A percentile compares a stretch with the other conserved stretches of the same genome.
These are phyloP conservation scores for Phytopythium chamaehyphon DNA, from an alignment of 352 stramenopile genomes.

Conservation along the genomic window DNA sequence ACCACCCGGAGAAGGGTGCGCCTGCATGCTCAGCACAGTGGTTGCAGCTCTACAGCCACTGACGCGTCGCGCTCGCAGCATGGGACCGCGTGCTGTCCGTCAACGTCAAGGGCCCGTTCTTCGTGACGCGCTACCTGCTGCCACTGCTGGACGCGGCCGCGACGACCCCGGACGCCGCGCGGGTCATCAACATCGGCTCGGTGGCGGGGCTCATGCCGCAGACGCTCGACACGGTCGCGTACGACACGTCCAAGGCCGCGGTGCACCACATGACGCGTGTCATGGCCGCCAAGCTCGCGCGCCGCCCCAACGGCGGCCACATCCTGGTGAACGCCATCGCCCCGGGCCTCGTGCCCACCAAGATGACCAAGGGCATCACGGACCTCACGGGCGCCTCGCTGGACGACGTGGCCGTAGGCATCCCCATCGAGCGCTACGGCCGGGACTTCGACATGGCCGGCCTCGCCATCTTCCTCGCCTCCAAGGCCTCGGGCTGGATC, in stretches of 20 bases:
- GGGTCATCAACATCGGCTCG: constrained; percentile 77
- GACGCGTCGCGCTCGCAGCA: no score
- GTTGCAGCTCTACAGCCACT: no score
- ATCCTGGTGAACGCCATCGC: constrained; percentile 96
- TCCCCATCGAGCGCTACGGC: constrained; percentile 84
- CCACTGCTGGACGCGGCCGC: constrained; percentile 82
- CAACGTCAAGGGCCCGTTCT: constrained; percentile 95
- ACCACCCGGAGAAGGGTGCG: constrained; percentile 22
- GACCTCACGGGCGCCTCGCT: constrained; percentile 34
- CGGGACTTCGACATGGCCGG: constrained; percentile 90
- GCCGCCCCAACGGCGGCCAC: constrained; percentile 65
- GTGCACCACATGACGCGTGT: constrained; percentile 93
- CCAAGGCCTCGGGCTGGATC: constrained; percentile 86
- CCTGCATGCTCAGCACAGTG: constrained; percentile 18
- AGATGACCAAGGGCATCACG: constrained; percentile 86
- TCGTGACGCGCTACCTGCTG: constrained; percentile 87
- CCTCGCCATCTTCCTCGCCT: constrained; percentile 91
- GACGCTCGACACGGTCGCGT: constrained; percentile 89
- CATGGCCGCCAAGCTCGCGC: constrained; percentile 88
- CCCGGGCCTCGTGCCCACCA: constrained; percentile 88
- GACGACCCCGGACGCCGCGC: constrained; percentile 34
- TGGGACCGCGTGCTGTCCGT: constrained; percentile 92
- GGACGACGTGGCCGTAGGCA: constrained; percentile 54
- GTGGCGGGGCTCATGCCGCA: constrained; percentile 80
- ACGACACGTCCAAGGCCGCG: constrained; percentile 94